Evolutionary conservation across 495 filamentous ascomycete species (phyloP).

Genomic region (Aspergillus bridgeri): DNA sequence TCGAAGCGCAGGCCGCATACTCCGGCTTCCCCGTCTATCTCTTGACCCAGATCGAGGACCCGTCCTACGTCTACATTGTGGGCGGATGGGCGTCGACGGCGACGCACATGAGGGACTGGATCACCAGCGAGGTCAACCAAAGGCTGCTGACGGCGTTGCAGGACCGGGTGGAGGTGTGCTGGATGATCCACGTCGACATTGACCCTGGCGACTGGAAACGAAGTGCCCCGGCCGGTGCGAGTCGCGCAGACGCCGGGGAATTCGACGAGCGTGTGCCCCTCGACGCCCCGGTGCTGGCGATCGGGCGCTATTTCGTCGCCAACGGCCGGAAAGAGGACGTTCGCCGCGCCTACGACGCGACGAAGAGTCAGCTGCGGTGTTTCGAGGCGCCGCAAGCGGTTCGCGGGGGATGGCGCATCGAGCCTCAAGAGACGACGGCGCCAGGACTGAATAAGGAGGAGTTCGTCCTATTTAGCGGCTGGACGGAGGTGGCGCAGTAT

Average conservation of each 20-base stretch:
- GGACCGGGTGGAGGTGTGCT: slow-evolving; percentile 38
- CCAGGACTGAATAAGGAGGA: slow-evolving; percentile 35
- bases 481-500: slow-evolving; percentile 46
- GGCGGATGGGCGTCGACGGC: slow-evolving; percentile 50
- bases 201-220: slow-evolving; percentile 12
- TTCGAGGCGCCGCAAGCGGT: slow-evolving; percentile 35
- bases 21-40: slow-evolving; percentile 28
- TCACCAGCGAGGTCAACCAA: slow-evolving; percentile 40
- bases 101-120: slow-evolving; percentile 45
- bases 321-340: slow-evolving; percentile 38
- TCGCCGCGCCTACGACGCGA: slow-evolving; percentile 27
- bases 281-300: slow-evolving; percentile 39
- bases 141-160: slow-evolving; percentile 37
- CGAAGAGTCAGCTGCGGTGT: slow-evolving; percentile 28
- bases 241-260: slow-evolving; percentile 7
- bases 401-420: slow-evolving; percentile 47
- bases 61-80: slow-evolving; percentile 41
- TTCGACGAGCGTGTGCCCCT: slow-evolving; percentile 23
- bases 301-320: slow-evolving; percentile 43
- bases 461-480: slow-evolving; percentile 50
- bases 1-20: slow-evolving; percentile 37
- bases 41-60: slow-evolving; percentile 48
- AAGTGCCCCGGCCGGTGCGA: neutral
- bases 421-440: slow-evolving; percentile 27
- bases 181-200: slow-evolving; percentile 37